These are phyloP conservation scores for Backusella tuberculispora DNA, from an alignment of 192 early-diverging fungal genomes.

Conservation along the genomic window DNA sequence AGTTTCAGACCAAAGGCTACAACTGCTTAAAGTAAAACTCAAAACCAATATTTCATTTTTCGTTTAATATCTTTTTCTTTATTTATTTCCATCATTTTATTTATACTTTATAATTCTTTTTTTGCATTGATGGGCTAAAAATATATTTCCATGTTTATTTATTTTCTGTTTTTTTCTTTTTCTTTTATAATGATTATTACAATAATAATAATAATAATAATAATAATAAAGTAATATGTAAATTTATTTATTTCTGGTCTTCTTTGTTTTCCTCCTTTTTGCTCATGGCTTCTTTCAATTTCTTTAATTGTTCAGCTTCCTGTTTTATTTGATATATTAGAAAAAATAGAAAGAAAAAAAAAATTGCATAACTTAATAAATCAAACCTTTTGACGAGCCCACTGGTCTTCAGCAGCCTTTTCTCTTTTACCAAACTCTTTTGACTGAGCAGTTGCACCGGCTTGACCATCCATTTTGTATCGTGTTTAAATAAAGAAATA, in stretches of 20 bases:
- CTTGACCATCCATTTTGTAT: slow-evolving; percentile 5
- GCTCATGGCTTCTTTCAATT: slow-evolving; percentile 16
- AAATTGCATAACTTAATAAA: neutral
- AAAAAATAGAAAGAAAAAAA: neutral
- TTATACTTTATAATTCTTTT: neutral
- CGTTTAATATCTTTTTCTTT: neutral
- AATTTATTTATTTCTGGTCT: slow-evolving; percentile 11
- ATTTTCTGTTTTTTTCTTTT: neutral
- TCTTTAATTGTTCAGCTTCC: slow-evolving; percentile 23
- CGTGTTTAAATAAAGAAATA: neutral
- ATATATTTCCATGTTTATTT: slow-evolving; percentile 9
- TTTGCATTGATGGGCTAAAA: slow-evolving; percentile 11
- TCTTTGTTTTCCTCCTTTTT: slow-evolving; percentile 7
- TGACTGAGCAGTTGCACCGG: neutral
- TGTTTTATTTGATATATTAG: neutral
- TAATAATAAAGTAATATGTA: slow-evolving; percentile 13
- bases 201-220: slow-evolving; percentile 20
- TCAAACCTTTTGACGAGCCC: slow-evolving; percentile 21
- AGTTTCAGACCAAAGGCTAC: slow-evolving; percentile 37
- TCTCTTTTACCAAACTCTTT: slow-evolving; percentile 18
- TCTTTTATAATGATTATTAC: slow-evolving; percentile 9
- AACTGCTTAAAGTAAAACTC: slow-evolving; percentile 15
- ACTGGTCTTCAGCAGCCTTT: slow-evolving; percentile 28
- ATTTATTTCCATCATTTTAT: slow-evolving; percentile 10
- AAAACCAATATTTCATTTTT: neutral